Evolutionary conservation across 2,329 filamentous ascomycete species (phyloP).

Genomic region (Delphinella strobiligena): DNA sequence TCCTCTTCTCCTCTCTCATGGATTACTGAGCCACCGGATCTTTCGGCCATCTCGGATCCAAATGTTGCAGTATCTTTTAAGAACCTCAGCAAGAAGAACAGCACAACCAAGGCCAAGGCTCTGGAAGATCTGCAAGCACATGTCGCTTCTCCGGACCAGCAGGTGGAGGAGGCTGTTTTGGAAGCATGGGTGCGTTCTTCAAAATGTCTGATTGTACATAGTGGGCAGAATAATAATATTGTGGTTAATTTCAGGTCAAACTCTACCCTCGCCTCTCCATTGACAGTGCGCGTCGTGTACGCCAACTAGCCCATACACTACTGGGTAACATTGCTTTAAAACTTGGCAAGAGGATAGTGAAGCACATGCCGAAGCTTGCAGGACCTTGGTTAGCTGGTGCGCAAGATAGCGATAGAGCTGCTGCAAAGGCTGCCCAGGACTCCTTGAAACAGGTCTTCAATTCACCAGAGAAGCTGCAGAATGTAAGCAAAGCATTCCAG

Average conservation of each 20-base stretch:
- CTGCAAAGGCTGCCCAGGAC: conserved; percentile 63
- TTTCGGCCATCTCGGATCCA: conserved; percentile 63
- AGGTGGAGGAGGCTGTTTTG: conserved; percentile 68
- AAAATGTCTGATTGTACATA: conserved; percentile 16
- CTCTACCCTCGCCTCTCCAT: conserved; percentile 83
- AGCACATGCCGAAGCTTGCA: conserved; percentile 62
- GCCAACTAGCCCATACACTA: conserved; percentile 69
- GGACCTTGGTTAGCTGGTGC: conserved; percentile 85
- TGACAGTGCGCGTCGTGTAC: conserved; percentile 75
- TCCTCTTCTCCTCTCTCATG: conserved; percentile 59
- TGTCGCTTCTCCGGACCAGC: conserved; percentile 44
- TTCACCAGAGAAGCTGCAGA: conserved; percentile 63
- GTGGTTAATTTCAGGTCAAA: conserved; percentile 49
- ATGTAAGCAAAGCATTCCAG: conserved; percentile 75
- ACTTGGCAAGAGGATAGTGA: conserved; percentile 71
- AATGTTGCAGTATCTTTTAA: conserved; percentile 85
- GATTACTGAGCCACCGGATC: conserved; percentile 72
- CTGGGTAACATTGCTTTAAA: conserved; percentile 51
- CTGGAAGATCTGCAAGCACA: conserved; percentile 70
- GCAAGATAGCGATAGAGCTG: conserved; percentile 72
- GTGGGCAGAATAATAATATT: conserved; percentile 26
- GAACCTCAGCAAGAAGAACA: conserved; percentile 84
- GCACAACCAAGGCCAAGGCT: conserved; percentile 80
- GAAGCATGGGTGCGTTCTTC: conserved; percentile 66
- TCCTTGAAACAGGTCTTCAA: conserved; percentile 65